Conservation (phyloP, 1,139 yeast species). For the Pichia sp. region DNA sequence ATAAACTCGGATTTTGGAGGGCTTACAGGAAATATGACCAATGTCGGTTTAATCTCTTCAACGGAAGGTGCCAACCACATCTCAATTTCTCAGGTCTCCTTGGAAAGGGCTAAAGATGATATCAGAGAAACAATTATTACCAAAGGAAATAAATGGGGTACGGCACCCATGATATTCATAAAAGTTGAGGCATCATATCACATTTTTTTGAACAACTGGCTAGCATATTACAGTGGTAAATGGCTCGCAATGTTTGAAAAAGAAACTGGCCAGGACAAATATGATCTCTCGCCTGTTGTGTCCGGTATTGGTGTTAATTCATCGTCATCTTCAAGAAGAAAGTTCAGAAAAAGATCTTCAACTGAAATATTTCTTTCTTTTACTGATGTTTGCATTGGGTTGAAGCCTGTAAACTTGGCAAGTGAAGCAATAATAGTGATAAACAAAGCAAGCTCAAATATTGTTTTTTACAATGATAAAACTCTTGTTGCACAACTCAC, state of each 20-base stretch:
- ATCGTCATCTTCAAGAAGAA: not conserved
- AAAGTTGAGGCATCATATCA: slow-evolving; percentile 33
- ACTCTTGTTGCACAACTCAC: slow-evolving; percentile 33
- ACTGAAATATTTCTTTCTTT: slow-evolving; percentile 43
- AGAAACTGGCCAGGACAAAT: slow-evolving; percentile 9
- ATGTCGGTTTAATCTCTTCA: slow-evolving; percentile 19
- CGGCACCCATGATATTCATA: slow-evolving; percentile 34
- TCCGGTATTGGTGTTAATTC: not conserved
- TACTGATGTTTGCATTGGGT: slow-evolving; percentile 50
- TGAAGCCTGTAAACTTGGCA: slow-evolving; percentile 53
- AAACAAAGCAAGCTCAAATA: slow-evolving; percentile 49
- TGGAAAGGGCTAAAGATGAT: slow-evolving; percentile 13
- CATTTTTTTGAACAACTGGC: slow-evolving; percentile 41
- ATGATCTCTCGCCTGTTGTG: not conserved
- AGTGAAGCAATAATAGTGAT: slow-evolving; percentile 51
- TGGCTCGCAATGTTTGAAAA: slow-evolving; percentile 43
- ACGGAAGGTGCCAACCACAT: slow-evolving; percentile 16
- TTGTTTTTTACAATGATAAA: slow-evolving; percentile 32
- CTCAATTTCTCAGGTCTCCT: slow-evolving; percentile 18
- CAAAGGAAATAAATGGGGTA: slow-evolving; percentile 31
- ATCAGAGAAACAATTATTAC: slow-evolving; percentile 34
- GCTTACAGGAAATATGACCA: slow-evolving; percentile 30
- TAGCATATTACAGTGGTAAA: slow-evolving; percentile 49
- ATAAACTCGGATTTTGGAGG: slow-evolving; percentile 45
- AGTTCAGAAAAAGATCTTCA: not conserved